Conservation (phyloP, 306 rosid genomes). For the Abrus precatorius region DNA sequence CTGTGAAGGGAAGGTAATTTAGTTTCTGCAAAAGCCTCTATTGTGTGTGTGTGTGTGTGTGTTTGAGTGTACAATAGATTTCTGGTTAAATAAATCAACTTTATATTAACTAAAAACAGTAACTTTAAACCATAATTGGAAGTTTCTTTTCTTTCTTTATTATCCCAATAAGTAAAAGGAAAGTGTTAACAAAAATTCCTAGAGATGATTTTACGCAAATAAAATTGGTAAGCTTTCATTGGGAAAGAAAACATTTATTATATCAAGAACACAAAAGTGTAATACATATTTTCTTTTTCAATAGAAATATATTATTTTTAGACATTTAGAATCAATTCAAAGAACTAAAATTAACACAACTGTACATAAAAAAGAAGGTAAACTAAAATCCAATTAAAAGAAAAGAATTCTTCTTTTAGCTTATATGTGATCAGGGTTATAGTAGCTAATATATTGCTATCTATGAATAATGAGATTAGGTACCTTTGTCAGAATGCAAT, state of each 20-base stretch:
- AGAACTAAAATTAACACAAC: too few species aligned
- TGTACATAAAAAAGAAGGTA: too few species aligned
- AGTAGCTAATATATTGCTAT: conserved; percentile 35
- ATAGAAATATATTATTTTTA: too few species aligned
- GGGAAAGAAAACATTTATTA: too few species aligned
- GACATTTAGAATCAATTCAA: too few species aligned
- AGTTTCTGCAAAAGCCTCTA: conserved; percentile 30
- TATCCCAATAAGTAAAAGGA: neutral
- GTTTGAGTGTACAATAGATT: conserved; percentile 20
- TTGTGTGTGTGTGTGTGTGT: neutral
- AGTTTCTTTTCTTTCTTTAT: neutral
- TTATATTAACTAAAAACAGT: neutral
- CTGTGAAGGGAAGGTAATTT: conserved; percentile 75
- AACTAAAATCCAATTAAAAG: neutral
- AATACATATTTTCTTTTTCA: too few species aligned
- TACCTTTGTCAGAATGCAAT: conserved; percentile 70
- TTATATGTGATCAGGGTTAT: conserved; percentile 37
- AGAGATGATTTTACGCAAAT: too few species aligned
- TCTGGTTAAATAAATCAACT: conserved; percentile 34
- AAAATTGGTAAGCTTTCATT: too few species aligned
- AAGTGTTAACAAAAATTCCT: too few species aligned
- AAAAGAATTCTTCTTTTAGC: neutral
- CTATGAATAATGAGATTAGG: conserved; percentile 59
- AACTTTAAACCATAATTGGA: conserved; percentile 14
- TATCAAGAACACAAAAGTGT: too few species aligned